A percentile compares a stretch with the other conserved stretches of the same genome.
These are phyloP conservation scores for Rhazya stricta DNA, from an alignment of 257 asterid species.

Conservation along the genomic window DNA sequence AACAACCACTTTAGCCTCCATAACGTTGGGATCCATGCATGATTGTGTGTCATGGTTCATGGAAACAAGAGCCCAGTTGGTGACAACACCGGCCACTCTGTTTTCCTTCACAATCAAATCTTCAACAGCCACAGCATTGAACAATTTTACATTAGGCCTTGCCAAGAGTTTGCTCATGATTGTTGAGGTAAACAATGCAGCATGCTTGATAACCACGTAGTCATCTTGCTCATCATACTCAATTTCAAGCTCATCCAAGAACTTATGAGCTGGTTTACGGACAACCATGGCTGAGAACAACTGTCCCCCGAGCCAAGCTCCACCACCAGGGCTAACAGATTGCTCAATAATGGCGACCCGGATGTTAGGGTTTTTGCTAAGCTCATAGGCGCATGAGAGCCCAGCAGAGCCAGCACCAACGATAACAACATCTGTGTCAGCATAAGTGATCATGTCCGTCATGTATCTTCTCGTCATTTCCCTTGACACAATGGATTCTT, in stretches of 20 bases:
- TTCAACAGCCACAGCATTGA: conserved; percentile 94
- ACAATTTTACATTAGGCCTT: conserved; percentile 76
- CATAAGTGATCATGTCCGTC: conserved; percentile 83
- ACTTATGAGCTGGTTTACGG: conserved; percentile 78
- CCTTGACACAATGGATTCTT: conserved; percentile 72
- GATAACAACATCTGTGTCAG: conserved; percentile 76
- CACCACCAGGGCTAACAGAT: conserved; percentile 91
- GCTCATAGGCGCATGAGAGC: conserved; percentile 82
- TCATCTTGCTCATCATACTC: conserved; percentile 77
- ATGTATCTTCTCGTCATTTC: conserved; percentile 87
- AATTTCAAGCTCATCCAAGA: conserved; percentile 70
- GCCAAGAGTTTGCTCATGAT: conserved; percentile 90
- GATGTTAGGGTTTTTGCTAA: conserved; percentile 61
- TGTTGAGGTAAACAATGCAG: conserved; percentile 85
- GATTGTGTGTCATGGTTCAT: conserved; percentile 93
- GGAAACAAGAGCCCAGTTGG: conserved; percentile 88
- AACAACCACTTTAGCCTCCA: conserved; percentile 85
- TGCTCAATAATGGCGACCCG: conserved; percentile 69
- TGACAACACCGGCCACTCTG: conserved; percentile 79
- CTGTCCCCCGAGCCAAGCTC: conserved; percentile 97
- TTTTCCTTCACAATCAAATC: conserved; percentile 75
- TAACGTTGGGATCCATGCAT: conserved; percentile 91
- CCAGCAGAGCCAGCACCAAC: conserved; percentile 91
- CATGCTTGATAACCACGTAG: conserved; percentile 89
- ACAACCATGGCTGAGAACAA: conserved; percentile 90